Evolutionary conservation across 2,329 filamentous ascomycete genomes (phyloP).

Genomic region (Fusarium nurragi): DNA sequence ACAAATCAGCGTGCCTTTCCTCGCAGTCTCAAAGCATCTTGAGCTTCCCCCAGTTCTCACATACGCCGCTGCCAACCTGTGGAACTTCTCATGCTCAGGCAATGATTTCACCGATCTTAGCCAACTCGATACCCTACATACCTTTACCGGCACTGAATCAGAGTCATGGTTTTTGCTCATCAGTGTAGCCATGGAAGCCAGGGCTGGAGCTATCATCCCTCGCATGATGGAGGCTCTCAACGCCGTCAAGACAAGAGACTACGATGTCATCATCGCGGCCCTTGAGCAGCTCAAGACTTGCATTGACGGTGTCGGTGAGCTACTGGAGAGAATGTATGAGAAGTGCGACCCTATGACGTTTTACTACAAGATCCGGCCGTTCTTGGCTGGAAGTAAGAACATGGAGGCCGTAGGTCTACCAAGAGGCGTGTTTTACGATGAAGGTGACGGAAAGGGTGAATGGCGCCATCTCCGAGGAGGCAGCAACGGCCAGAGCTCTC

Average conservation of each 20-base stretch:
- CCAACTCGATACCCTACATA: slow-evolving; percentile 76
- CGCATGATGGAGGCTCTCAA: slow-evolving; percentile 80
- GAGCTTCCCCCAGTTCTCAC: slow-evolving; percentile 90
- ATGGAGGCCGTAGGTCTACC: slow-evolving; percentile 88
- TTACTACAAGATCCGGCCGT: slow-evolving; percentile 88
- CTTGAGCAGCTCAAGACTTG: slow-evolving; percentile 72
- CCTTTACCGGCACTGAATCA: slow-evolving; percentile 87
- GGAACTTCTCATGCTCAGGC: slow-evolving; percentile 78
- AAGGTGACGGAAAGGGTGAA: slow-evolving; percentile 69
- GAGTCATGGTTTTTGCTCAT: slow-evolving; percentile 96
- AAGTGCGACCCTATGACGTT: slow-evolving; percentile 87
- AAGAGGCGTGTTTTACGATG: slow-evolving; percentile 84
- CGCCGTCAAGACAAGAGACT: slow-evolving; percentile 70
- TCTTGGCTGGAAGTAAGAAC: slow-evolving; percentile 90
- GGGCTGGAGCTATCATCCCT: slow-evolving; percentile 78
- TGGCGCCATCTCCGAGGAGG: slow-evolving; percentile 88
- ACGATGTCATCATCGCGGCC: slow-evolving; percentile 66
- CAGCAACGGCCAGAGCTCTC: slow-evolving; percentile 90
- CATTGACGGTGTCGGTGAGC: slow-evolving; percentile 71
- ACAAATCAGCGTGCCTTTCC: slow-evolving; percentile 78
- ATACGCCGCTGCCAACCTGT: slow-evolving; percentile 85
- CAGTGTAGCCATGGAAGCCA: slow-evolving; percentile 89
- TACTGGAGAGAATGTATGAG: slow-evolving; percentile 89
- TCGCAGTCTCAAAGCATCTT: slow-evolving; percentile 75
- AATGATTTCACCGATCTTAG: slow-evolving; percentile 71